A percentile compares a stretch with the other conserved stretches of the same genome.
phyloP scores from a whole-genome alignment of 2,329 filamentous ascomycete species.

The Penicillium sp. region DNA sequence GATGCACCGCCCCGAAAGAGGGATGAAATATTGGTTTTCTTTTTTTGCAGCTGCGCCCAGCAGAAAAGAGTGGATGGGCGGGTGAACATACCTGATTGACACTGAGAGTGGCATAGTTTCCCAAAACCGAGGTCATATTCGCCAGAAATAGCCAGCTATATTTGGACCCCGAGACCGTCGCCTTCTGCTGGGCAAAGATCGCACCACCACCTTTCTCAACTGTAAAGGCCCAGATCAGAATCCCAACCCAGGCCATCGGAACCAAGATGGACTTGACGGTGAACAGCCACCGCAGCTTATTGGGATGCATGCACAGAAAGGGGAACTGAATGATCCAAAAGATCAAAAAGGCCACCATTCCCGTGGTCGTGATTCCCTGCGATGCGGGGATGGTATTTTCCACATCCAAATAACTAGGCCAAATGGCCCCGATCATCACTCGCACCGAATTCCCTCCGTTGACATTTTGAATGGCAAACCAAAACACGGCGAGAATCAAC shows the following conservation, averaged over 20 bases:
- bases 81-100: conserved; percentile 40
- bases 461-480: conserved; percentile 62
- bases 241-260: conserved; percentile 56
- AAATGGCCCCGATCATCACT: conserved; percentile 51
- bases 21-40: too few species aligned
- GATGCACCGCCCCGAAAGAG: too few species aligned
- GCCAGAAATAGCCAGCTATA: conserved; percentile 53
- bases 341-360: conserved; percentile 42
- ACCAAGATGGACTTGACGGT: conserved; percentile 40
- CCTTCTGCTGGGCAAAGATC: conserved; percentile 41
- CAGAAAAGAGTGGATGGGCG: not conserved
- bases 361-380: conserved; percentile 42
- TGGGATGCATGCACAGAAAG: conserved; percentile 40
- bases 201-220: conserved; percentile 46
- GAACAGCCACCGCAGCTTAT: conserved; percentile 37
- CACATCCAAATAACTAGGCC: conserved; percentile 37
- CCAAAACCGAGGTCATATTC: conserved; percentile 45
- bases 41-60: too few species aligned
- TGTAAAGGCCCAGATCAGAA: conserved; percentile 58
- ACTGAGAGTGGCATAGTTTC: conserved; percentile 47
- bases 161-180: conserved; percentile 43
- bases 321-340: conserved; percentile 44
- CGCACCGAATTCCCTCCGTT: conserved; percentile 53
- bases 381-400: conserved; percentile 35
- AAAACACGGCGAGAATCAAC: conserved; percentile 52